These are phyloP conservation scores for Stentor roeselii DNA, from an alignment of 73 alveolate species.

Conservation along the genomic window DNA sequence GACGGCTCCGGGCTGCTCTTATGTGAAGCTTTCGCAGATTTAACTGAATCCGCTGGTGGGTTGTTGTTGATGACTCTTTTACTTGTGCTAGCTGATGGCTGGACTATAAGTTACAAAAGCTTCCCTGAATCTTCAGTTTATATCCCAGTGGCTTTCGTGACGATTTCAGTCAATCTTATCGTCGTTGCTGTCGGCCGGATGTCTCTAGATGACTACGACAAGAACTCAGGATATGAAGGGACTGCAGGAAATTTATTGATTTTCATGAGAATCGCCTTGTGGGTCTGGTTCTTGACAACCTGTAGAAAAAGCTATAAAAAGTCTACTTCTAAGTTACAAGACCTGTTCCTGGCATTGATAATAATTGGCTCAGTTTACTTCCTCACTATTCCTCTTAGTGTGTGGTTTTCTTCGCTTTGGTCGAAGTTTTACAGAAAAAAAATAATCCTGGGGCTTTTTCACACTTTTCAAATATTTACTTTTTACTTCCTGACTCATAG, in stretches of 20 bases:
- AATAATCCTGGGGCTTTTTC: neutral
- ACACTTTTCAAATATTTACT: neutral
- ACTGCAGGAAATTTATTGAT: neutral
- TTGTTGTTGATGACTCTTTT: neutral
- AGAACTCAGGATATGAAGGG: conserved; percentile 12
- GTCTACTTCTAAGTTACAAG: neutral
- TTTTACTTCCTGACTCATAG: neutral
- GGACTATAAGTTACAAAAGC: conserved; percentile 7
- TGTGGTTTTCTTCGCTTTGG: neutral
- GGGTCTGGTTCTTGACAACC: neutral
- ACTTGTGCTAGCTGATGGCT: conserved; percentile 18
- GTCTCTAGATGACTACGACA: conserved; percentile 5
- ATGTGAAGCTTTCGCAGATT: neutral
- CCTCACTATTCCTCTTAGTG: neutral
- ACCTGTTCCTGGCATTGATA: neutral
- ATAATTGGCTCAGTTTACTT: neutral
- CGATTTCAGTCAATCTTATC: neutral
- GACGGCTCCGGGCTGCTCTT: conserved; percentile 14
- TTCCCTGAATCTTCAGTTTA: conserved; percentile 13
- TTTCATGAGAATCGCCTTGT: neutral
- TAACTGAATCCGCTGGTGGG: neutral
- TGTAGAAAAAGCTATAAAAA: neutral
- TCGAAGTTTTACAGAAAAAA: neutral
- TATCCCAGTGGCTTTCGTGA: conserved; percentile 14
- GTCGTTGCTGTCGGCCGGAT: neutral